These are phyloP conservation scores for Alternaria arbusti DNA, from an alignment of 2,329 filamentous ascomycete species.

Conservation along the genomic window DNA sequence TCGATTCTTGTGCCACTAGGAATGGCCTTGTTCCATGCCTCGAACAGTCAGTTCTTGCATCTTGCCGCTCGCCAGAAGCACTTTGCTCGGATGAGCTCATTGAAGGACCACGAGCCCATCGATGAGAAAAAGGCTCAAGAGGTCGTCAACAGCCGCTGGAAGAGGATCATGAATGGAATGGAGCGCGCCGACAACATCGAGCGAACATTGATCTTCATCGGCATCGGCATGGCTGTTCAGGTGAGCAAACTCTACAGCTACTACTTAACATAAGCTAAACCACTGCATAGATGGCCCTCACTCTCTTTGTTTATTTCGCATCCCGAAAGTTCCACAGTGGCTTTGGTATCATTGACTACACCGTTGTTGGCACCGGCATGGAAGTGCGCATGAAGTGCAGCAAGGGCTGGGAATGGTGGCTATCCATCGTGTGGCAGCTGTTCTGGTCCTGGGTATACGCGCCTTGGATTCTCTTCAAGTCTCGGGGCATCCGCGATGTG, in stretches of 20 bases:
- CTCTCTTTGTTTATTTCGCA: slow-evolving; percentile 39
- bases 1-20: not conserved
- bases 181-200: slow-evolving; percentile 36
- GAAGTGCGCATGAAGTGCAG: slow-evolving; percentile 34
- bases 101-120: slow-evolving; percentile 31
- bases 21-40: slow-evolving; percentile 40
- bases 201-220: slow-evolving; percentile 36
- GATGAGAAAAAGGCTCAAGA: slow-evolving; percentile 31
- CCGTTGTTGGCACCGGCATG: slow-evolving; percentile 28
- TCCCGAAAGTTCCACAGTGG: slow-evolving; percentile 43
- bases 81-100: slow-evolving; percentile 31
- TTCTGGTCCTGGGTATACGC: slow-evolving; percentile 48
- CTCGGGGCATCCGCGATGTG: slow-evolving; percentile 41
- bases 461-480: slow-evolving; percentile 44
- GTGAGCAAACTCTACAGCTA: slow-evolving; percentile 14
- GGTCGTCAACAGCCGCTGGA: slow-evolving; percentile 32
- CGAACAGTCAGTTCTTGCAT: slow-evolving; percentile 46
- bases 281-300: slow-evolving; percentile 25
- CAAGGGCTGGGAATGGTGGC: slow-evolving; percentile 48
- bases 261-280: not conserved
- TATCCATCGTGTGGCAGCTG: slow-evolving; percentile 45
- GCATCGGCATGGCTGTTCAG: slow-evolving; percentile 34
- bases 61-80: slow-evolving; percentile 43
- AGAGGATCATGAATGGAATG: slow-evolving; percentile 28
- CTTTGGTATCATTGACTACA: slow-evolving; percentile 41